Evolutionary conservation across 495 filamentous ascomycete species (phyloP).

Genomic region (Penicillium antarcticum): DNA sequence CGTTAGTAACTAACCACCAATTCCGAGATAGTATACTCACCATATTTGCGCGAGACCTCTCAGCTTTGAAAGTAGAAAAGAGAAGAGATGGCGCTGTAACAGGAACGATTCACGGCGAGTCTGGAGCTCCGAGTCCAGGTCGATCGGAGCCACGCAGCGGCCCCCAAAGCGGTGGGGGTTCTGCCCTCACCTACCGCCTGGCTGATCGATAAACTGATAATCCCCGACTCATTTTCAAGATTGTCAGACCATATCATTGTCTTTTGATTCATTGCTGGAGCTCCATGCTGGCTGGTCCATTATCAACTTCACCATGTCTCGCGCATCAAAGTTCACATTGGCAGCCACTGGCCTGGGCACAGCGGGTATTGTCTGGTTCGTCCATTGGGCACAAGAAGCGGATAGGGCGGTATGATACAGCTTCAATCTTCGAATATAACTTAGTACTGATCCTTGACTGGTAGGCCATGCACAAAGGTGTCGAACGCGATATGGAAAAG

Average conservation of each 20-base stretch:
- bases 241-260: not conserved
- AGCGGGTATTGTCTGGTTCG: conserved; percentile 72
- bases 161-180: conserved; percentile 36
- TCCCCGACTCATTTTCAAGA: conserved; percentile 17
- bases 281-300: not conserved
- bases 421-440: not conserved
- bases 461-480: conserved; percentile 94
- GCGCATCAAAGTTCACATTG: conserved; percentile 82
- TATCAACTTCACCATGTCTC: conserved; percentile 62
- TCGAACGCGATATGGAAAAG: conserved; percentile 92
- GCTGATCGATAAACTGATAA: conserved; percentile 27
- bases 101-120: conserved; percentile 21
- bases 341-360: conserved; percentile 73
- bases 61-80: conserved; percentile 7
- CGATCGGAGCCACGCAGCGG: conserved; percentile 36
- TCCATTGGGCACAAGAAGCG: conserved; percentile 82
- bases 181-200: conserved; percentile 33
- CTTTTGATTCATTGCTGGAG: not conserved
- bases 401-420: conserved; percentile 71
- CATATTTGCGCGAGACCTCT: conserved; percentile 32
- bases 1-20: conserved; percentile 23
- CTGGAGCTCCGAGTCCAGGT: conserved; percentile 33
- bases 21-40: conserved; percentile 16
- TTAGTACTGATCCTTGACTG: conserved; percentile 5
- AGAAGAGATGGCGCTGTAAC: conserved; percentile 6